Conservation (phyloP, 257 asterid species). For the Buddleja alternifolia region DNA sequence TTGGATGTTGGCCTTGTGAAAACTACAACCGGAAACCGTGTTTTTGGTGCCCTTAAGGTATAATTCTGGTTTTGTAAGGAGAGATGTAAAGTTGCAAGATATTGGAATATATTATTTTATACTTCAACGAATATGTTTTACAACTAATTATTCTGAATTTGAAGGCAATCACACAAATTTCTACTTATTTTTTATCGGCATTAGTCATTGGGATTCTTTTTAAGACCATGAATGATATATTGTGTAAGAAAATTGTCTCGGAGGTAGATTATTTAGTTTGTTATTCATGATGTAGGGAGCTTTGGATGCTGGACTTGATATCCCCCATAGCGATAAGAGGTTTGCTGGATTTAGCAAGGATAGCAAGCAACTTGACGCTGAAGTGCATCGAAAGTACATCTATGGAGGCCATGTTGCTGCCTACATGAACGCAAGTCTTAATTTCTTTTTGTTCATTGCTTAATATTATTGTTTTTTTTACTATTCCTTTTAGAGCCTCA, state of each 20-base stretch:
- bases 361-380: constrained; percentile 70
- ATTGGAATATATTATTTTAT: background rate
- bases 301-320: constrained; percentile 81
- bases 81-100: background rate
- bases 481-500: background rate
- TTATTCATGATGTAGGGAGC: constrained; percentile 59
- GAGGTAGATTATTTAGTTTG: background rate
- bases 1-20: constrained; percentile 87
- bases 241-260: background rate
- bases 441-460: background rate
- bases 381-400: constrained; percentile 79
- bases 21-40: constrained; percentile 90
- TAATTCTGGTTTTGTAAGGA: background rate
- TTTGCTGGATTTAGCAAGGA: constrained; percentile 83
- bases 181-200: no score
- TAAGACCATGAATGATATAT: background rate
- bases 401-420: constrained; percentile 79
- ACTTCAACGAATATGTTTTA: no score
- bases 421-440: constrained; percentile 71
- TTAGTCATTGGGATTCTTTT: background rate
- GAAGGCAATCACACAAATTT: no score
- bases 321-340: constrained; percentile 89
- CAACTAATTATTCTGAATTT: background rate
- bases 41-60: constrained; percentile 94
- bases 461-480: no score